Conservation (phyloP, 1,284 basidiomycete genomes). For the Macrocystidia cucumis region DNA sequence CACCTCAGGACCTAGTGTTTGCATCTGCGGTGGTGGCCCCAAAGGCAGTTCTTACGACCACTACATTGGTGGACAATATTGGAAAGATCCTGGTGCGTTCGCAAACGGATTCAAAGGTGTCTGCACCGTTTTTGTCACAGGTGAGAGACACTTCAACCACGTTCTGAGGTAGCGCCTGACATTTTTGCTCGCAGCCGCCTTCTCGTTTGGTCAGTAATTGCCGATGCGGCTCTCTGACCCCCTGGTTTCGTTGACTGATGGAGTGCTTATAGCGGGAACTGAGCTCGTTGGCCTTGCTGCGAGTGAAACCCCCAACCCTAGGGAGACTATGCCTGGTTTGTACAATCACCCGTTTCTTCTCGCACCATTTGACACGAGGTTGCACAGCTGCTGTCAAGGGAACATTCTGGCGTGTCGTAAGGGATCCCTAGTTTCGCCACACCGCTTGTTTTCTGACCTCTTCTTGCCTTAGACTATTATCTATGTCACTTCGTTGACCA, state of each 20-base stretch:
- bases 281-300: conserved; percentile 65
- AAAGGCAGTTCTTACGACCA: conserved; percentile 24
- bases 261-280: conserved; percentile 38
- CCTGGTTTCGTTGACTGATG: conserved; percentile 2
- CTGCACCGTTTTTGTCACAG: conserved; percentile 35
- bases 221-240: background rate
- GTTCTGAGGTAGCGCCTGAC: background rate
- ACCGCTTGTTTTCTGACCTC: too few relatives aligned
- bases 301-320: conserved; percentile 50
- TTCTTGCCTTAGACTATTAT: conserved; percentile 29
- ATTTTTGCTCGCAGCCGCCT: conserved; percentile 31
- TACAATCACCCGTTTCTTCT: background rate
- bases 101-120: conserved; percentile 38
- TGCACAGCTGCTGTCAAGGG: conserved; percentile 33
- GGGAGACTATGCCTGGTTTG: conserved; percentile 44
- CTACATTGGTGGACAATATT: conserved; percentile 37
- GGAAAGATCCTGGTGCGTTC: conserved; percentile 45
- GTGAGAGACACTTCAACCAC: conserved; percentile 8
- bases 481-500: conserved; percentile 32
- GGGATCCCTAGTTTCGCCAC: conserved; percentile 12
- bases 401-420: conserved; percentile 38
- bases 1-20: conserved; percentile 17
- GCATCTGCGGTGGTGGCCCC: conserved; percentile 40
- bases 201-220: conserved; percentile 40
- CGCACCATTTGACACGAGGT: background rate